Evolutionary conservation across 345 rosid genomes (phyloP), one percentile per base, ranked within the genome.

Genomic region (Sonneratia alba): DNA sequence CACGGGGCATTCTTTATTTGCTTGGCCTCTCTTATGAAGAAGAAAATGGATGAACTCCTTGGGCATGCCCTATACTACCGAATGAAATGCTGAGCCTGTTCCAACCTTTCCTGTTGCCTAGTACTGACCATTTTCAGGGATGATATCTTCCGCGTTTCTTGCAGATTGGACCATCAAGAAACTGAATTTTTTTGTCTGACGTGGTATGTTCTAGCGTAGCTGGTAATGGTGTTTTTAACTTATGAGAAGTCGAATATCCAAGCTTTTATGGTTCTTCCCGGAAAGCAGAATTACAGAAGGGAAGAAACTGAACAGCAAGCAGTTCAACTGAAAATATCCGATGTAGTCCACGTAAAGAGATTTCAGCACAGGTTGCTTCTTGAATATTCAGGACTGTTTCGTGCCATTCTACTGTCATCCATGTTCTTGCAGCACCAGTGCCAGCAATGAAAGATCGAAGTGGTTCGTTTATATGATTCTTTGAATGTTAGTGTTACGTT

Each of bases 381-480:
- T 72, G 82, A 81, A 75, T 80, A 82, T 59, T 66, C 83, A 48
- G 93, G 96, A 49, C 73, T 83, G 36, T 67, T 73, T 68, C 76
- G 88, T 24, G 22, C 85, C 34, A 49, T 84, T 49, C 34, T 70
- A 0, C 51, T 70, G 36, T 67, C 57, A 56, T 66, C 81, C 88
- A 89, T 48, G 76, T 74, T 75, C 71, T 85, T 61, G 86, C 92
- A 14, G 96, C 88, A 18, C 85, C 91, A 9, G 34, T 78, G 67
- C 84, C 84, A 66, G 80, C 81, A 7, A 83, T 81, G 84, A 82
- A 80, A 45, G 91, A 84, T 69, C 77, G 71, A 89, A 84, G 87
- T 85, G 27, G 80, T 83, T 74, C 79, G 98, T 27, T 27, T 27
- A 27, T 27, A 27, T 0, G 32, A 27, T 27, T 27, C 32, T 27